A percentile compares a stretch with the other conserved stretches of the same genome.
These are phyloP conservation scores for Tilletiaria anomala DNA, from an alignment of 1,284 basidiomycete genomes.

Conservation along the genomic window DNA sequence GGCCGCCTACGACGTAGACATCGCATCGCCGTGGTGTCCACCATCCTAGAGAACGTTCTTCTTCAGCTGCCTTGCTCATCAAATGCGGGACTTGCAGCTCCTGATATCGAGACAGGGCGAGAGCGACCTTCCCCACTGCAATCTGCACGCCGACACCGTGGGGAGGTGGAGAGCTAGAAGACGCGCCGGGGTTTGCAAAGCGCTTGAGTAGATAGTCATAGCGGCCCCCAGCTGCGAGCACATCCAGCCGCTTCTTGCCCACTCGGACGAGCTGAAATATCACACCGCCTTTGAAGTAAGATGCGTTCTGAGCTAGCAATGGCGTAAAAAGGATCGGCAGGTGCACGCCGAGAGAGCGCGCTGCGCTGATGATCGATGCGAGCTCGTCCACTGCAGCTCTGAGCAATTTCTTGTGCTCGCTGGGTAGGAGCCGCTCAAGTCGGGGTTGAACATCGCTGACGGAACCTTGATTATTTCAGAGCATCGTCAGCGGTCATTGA, in stretches of 20 bases:
- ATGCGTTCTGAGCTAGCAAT: constrained; percentile 49
- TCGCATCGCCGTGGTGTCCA: constrained; percentile 73
- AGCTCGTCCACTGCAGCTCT: constrained; percentile 46
- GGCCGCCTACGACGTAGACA: constrained; percentile 57
- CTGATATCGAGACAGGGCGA: constrained; percentile 49
- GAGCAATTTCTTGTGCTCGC: constrained; percentile 24
- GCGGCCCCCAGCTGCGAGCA: constrained; percentile 62
- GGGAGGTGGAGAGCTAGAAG: constrained; percentile 43
- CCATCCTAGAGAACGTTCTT: constrained; percentile 65
- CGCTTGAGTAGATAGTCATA: constrained; percentile 60
- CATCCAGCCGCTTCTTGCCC: constrained; percentile 53
- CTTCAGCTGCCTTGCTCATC: constrained; percentile 51
- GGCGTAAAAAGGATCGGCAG: constrained; percentile 56
- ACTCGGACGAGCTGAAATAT: constrained; percentile 56
- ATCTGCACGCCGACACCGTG: constrained; percentile 63
- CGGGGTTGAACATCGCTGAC: constrained; percentile 13
- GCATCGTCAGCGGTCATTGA: neutral
- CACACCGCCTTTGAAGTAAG: constrained; percentile 58
- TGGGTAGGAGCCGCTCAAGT: constrained; percentile 18
- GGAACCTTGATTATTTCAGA: constrained; percentile 9
- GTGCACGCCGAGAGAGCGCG: constrained; percentile 51
- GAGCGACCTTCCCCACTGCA: constrained; percentile 62
- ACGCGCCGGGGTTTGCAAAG: constrained; percentile 46
- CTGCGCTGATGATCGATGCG: constrained; percentile 52
- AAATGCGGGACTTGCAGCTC: constrained; percentile 58